A percentile compares a stretch with the other conserved stretches of the same genome.
These are phyloP conservation scores for Fomitopsis pinicola DNA, from an alignment of 1,284 basidiomycete genomes.

Conservation along the genomic window DNA sequence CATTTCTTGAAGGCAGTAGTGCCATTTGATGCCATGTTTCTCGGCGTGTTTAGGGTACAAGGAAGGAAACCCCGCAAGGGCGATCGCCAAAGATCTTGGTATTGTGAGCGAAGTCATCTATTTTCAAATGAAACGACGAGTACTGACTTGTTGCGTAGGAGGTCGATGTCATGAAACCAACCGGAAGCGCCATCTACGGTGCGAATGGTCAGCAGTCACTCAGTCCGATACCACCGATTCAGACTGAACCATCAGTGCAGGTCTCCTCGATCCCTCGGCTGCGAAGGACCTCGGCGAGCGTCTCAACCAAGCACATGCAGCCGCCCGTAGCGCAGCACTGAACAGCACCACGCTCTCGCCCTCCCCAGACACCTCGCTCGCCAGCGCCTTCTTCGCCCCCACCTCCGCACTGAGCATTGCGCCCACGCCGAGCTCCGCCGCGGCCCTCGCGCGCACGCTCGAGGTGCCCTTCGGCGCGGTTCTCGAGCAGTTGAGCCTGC, in stretches of 20 bases:
- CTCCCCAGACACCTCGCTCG: not conserved
- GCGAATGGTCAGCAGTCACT: not conserved
- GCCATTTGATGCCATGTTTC: not conserved
- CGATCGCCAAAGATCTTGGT: not conserved
- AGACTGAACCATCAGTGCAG: not conserved
- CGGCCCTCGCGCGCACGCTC: not conserved
- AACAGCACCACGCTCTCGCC: not conserved
- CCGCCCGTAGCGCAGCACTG: not conserved
- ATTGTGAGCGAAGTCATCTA: not conserved
- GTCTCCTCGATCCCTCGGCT: not conserved
- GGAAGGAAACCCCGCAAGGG: not conserved
- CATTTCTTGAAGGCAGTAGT: not conserved
- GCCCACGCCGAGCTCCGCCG: not conserved
- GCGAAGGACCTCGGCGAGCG: not conserved
- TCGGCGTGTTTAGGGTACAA: not conserved
- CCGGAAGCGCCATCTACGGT: not conserved
- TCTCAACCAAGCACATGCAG: not conserved
- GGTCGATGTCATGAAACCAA: not conserved
- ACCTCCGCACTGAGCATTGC: not conserved
- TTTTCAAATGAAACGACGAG: not conserved
- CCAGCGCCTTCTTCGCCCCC: not conserved
- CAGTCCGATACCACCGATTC: no score
- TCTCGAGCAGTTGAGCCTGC: not conserved
- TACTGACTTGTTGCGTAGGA: not conserved
- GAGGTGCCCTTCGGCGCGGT: not conserved